Conservation (phyloP, 768 basidiomycete species). For the Suillus sp. region DNA sequence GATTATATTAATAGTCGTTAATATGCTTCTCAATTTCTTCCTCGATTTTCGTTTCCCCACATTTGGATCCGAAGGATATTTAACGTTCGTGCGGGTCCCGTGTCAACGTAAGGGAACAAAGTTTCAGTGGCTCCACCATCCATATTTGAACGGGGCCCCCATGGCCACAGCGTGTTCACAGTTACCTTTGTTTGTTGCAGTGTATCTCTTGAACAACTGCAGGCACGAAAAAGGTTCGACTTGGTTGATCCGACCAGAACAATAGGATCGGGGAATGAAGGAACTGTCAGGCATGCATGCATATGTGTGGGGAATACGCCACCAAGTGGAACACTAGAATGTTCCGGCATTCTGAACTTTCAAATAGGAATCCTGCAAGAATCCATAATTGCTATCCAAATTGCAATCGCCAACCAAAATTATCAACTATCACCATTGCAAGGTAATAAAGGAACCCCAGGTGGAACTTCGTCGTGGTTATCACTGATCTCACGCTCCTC, state of each 20-base stretch:
- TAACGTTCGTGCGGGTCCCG: neutral
- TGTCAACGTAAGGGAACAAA: slow-evolving; percentile 5
- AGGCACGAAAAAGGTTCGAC: neutral
- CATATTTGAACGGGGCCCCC: too few species aligned
- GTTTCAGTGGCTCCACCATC: neutral
- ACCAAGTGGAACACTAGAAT: slow-evolving; percentile 6
- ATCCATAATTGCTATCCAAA: slow-evolving; percentile 5
- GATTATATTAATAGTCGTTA: neutral
- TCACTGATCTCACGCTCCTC: slow-evolving; percentile 7
- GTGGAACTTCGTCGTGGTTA: slow-evolving; percentile 6
- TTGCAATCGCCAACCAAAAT: neutral
- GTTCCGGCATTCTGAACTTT: neutral
- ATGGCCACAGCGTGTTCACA: neutral
- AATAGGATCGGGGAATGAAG: slow-evolving; percentile 12
- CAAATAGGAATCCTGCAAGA: neutral
- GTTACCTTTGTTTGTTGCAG: neutral
- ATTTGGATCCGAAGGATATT: neutral
- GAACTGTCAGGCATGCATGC: neutral
- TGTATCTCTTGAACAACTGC: neutral
- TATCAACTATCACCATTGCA: slow-evolving; percentile 5
- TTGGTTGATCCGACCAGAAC: slow-evolving; percentile 1
- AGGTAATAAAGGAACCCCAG: slow-evolving; percentile 5
- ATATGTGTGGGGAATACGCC: neutral
- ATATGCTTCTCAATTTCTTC: neutral
- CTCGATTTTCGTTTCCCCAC: slow-evolving; percentile 9